Evolutionary conservation across 2,329 filamentous ascomycete genomes (phyloP), one percentile per base, ranked within the genome.

Genomic region (Colletotrichum siamense): DNA sequence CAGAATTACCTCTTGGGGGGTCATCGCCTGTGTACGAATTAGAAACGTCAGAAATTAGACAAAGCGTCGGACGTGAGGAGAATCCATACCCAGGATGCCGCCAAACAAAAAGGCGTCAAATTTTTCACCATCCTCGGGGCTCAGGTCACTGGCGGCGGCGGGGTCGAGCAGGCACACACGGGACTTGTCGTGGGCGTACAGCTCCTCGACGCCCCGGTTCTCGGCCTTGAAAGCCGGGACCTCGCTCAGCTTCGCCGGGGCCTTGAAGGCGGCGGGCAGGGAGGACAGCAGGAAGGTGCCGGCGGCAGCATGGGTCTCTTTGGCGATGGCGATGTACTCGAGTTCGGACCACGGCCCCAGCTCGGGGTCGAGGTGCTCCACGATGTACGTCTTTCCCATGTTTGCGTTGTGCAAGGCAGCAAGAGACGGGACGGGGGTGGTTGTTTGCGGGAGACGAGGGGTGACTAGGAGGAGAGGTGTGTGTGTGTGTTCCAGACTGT

Each of bases 21-120:
- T 99, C 95, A 87, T 99, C 96, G 75, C 96, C 95, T 98, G 81
- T 7, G 77, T 13, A 28, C 3, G 24, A 28, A 64, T 64, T 26
- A 73, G 66, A 49, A 61, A 64, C 57, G 28, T 80, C 65, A 81
- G 77, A 67, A 28, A 72, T 34, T 34, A 24, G 68, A 55, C 61
- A 77, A 77, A 77, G 73, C 69, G 75, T 61, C 24, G 39, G 73
- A 22, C 66, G 10, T 24, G 24, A 69, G 12, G 34, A 71, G 3
- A 62, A 8, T 22, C 84, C 88, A 82, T 88, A 97, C 96, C 97
- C 78, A 99, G 87, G 81, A 99, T 99, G 16, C 97, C 97, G 62
- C 97, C 97, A 86, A 99, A 99, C 62, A 99, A 87, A 83, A 99
- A 99, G 12, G 95, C 94, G 81, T 98, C 95, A 85, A 99, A 99